phyloP scores from a whole-genome alignment of 192 early-diverging fungal species.

The Thoreauomyces humboldtii region DNA sequence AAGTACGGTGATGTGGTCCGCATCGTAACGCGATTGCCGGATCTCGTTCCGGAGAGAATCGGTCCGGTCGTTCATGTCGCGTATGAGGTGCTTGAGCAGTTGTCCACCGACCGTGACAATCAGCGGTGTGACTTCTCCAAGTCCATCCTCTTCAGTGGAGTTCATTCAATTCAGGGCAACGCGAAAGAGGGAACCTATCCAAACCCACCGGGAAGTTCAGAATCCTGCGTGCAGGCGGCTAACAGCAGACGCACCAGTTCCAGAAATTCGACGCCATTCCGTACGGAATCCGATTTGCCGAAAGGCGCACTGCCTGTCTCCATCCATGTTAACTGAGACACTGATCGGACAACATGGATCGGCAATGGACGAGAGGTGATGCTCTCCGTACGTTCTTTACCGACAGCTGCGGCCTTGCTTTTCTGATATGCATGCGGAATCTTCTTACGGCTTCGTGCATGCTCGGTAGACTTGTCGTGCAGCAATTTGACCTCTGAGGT shows the following conservation, averaged over 20 bases:
- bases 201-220: too few species aligned
- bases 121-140: background rate
- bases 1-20: background rate
- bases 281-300: background rate
- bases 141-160: too few species aligned
- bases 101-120: background rate
- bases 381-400: background rate
- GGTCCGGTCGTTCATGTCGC: background rate
- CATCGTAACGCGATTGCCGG: background rate
- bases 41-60: background rate
- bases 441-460: slow-evolving; percentile 2
- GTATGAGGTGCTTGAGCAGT: background rate
- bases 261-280: slow-evolving; percentile 3
- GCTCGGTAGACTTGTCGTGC: background rate
- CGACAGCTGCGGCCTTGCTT: slow-evolving; percentile 1
- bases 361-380: too few species aligned
- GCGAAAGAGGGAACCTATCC: too few species aligned
- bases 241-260: slow-evolving; percentile 9
- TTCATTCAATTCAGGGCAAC: too few species aligned
- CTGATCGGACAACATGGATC: too few species aligned
- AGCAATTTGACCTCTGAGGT: slow-evolving; percentile 14
- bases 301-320: background rate
- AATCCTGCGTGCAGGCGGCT: too few species aligned
- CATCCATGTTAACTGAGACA: too few species aligned
- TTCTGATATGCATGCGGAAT: slow-evolving; percentile 13